These are phyloP conservation scores for Metarhizium humberi DNA, from an alignment of 2,329 filamentous ascomycete species.

Conservation along the genomic window DNA sequence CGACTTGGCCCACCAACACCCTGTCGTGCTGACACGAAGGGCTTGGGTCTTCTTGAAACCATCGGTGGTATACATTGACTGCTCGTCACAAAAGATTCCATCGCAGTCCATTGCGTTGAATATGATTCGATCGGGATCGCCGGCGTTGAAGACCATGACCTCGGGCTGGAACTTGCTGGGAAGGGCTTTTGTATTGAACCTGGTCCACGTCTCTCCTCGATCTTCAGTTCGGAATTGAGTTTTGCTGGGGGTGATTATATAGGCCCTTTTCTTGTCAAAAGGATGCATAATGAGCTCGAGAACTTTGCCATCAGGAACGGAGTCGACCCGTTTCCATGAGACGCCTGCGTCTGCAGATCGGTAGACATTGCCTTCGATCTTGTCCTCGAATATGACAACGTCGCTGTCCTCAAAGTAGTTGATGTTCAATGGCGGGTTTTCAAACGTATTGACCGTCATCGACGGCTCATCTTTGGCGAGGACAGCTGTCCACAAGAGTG, in stretches of 20 bases:
- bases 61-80: slow-evolving; percentile 68
- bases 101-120: slow-evolving; percentile 68
- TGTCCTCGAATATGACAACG: slow-evolving; percentile 66
- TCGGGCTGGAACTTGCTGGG: slow-evolving; percentile 43
- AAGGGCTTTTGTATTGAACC: slow-evolving; percentile 55
- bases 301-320: slow-evolving; percentile 53
- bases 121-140: slow-evolving; percentile 75
- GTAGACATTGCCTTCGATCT: slow-evolving; percentile 54
- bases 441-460: slow-evolving; percentile 56
- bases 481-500: slow-evolving; percentile 28
- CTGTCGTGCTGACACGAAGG: slow-evolving; percentile 58
- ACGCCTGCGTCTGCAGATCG: slow-evolving; percentile 74
- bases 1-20: slow-evolving; percentile 83
- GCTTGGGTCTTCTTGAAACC: slow-evolving; percentile 65
- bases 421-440: slow-evolving; percentile 56
- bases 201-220: slow-evolving; percentile 69
- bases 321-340: slow-evolving; percentile 60
- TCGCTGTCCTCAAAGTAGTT: slow-evolving; percentile 91
- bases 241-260: slow-evolving; percentile 60
- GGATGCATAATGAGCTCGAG: slow-evolving; percentile 65
- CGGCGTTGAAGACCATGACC: slow-evolving; percentile 69
- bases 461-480: slow-evolving; percentile 55
- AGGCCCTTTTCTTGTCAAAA: slow-evolving; percentile 69
- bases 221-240: slow-evolving; percentile 79
- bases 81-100: slow-evolving; percentile 53